Percentiles rank a stretch among this genome's conserved stretches.
These are phyloP conservation scores for Leptosphaerulina australis DNA, from an alignment of 2,329 filamentous ascomycete species.

Conservation along the genomic window DNA sequence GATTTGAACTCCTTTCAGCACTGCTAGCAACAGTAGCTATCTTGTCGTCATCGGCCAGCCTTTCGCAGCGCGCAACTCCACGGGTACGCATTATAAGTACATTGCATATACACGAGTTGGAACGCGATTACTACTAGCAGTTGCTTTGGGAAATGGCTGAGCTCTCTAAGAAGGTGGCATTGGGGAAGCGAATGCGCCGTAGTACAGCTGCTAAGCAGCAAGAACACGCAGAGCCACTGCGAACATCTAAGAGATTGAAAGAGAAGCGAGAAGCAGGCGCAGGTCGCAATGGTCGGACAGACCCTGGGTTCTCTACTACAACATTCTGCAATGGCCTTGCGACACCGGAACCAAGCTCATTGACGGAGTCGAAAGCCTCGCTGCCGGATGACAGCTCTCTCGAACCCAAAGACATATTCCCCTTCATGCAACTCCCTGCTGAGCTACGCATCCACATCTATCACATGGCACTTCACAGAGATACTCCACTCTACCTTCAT, in stretches of 20 bases:
- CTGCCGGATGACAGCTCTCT: not conserved
- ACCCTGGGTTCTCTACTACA: not conserved
- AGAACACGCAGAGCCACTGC: constrained; percentile 8
- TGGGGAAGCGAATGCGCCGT: constrained; percentile 17
- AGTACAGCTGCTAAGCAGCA: not conserved
- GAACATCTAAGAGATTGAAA: constrained; percentile 16
- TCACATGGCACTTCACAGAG: constrained; percentile 44
- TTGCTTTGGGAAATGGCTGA: constrained; percentile 11
- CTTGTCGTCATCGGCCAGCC: constrained; percentile 1
- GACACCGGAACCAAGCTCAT: constrained; percentile 29
- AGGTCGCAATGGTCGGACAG: not conserved
- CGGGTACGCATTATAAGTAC: not conserved
- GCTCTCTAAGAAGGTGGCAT: not conserved
- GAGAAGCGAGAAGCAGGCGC: constrained; percentile 6
- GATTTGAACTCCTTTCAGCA: not conserved
- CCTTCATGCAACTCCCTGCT: constrained; percentile 53
- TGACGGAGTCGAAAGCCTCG: constrained; percentile 23
- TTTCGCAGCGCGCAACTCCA: not conserved
- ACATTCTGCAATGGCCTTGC: constrained; percentile 20
- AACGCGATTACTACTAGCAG: not conserved
- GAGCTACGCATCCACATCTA: constrained; percentile 56
- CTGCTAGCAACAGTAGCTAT: not conserved
- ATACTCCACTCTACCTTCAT: constrained; percentile 41
- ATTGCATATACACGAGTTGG: not conserved
- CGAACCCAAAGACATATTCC: constrained; percentile 33